phyloP scores from a whole-genome alignment of 225 moss, liverwort and hornwort genomes.

The Marchantia paleacea region DNA sequence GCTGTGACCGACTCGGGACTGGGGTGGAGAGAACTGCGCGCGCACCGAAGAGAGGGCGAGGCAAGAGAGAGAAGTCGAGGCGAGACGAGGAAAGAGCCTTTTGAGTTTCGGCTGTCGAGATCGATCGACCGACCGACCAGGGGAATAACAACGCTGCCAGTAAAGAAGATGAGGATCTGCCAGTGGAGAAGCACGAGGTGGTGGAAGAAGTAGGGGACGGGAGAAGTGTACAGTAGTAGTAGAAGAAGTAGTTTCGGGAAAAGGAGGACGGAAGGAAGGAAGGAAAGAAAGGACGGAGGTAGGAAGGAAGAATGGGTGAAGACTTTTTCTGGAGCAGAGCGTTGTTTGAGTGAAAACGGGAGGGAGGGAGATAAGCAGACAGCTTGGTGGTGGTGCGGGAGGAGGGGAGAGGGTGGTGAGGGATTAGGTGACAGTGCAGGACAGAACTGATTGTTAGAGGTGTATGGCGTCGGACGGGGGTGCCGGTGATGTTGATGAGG shows the following conservation, averaged over 20 bases:
- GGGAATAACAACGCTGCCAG: background rate
- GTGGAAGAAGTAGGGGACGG: constrained; percentile 1
- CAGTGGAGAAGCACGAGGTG: background rate
- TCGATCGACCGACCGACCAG: background rate
- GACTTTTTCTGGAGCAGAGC: background rate
- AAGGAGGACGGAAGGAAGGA: background rate
- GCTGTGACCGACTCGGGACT: background rate
- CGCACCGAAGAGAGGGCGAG: background rate
- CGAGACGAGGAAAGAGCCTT: background rate
- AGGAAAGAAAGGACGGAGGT: background rate
- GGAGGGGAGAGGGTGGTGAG: background rate
- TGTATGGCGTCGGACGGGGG: constrained; percentile 44
- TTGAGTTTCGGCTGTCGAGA: background rate
- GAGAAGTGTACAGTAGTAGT: constrained; percentile 1
- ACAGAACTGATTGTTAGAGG: background rate
- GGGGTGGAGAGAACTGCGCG: background rate
- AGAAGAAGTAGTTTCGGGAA: background rate
- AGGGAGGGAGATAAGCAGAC: background rate
- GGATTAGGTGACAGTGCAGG: background rate
- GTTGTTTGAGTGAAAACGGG: background rate
- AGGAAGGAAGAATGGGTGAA: constrained; percentile 5
- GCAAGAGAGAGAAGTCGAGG: background rate
- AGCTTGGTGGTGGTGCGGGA: background rate
- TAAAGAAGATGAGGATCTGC: constrained; percentile 12
- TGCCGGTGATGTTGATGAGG: constrained; percentile 29